Base-by-base conservation (phyloP, 495 filamentous ascomycete species). In the Penicillium silybi region DNA sequence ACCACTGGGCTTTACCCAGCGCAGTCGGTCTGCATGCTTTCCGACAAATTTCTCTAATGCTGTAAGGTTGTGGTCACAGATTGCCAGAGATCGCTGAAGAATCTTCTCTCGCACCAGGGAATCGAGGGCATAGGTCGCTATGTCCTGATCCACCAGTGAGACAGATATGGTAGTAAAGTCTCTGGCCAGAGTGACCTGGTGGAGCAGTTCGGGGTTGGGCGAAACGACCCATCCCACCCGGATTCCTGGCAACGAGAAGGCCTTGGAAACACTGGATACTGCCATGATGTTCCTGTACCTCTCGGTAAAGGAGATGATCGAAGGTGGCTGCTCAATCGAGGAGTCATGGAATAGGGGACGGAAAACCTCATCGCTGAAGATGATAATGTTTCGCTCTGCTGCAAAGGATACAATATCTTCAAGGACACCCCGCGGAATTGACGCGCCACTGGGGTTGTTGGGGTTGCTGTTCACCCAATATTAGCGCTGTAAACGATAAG, bases 121-220 rank as follows among this genome's bases (percentile, higher is more conserved):
- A n/a, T 75, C 75, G 5, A 91, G 71, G 0, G 89, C 87, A 50
- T 80, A 88, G 9, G 80, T 69, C 5, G 89, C 89, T 8, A 92
- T 78, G 44, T 76, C 74, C 63, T 91, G 86, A 59, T 91, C 88
- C 6, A 93, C 70, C 69, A 86, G 85, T 34, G 81, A 84, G 1
- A 92, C 87, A 40, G 84, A 84, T 53, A 91, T 92, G 6, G 83
- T 87, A 6, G 87, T 90, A 74, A 87, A 93, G 64, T 92, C 81
- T 34, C 88, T 73, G 4, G 82, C 83, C 2, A 69, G 50, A 1
- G 80, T 78, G 40, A 82, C 72, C 23, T 74, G 68, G 43, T 84
- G 75, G 38, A 90, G 73, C 41, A 92, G 70, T 6, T 68, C 67
- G 3, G 58, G 42, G 59, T 81, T 76, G 0, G 82, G 76, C 17